Evolutionary conservation across 192 early-diverging fungal genomes (phyloP).

Genomic region (Haplosporangium gracile): DNA sequence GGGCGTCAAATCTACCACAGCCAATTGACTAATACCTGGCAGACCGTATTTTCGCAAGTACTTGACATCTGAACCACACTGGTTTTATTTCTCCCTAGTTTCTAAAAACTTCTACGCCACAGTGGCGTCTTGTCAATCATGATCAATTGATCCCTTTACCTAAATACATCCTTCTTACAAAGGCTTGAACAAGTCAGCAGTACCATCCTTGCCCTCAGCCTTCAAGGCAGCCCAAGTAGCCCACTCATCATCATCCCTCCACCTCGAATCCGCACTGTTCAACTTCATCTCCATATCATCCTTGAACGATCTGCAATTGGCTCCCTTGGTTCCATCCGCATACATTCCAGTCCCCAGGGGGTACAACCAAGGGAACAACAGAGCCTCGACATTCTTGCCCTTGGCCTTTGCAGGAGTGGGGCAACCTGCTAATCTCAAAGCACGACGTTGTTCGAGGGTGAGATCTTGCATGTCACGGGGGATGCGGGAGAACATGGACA

Average conservation of each 20-base stretch:
- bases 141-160: background rate
- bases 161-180: background rate
- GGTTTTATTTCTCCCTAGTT: background rate
- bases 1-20: too few relatives aligned
- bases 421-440: slow-evolving; percentile 27
- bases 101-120: too few relatives aligned
- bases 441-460: slow-evolving; percentile 30
- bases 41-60: too few relatives aligned
- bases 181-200: slow-evolving; percentile 38
- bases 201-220: slow-evolving; percentile 48
- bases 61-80: background rate
- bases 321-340: slow-evolving; percentile 40
- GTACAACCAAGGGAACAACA: slow-evolving; percentile 49
- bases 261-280: slow-evolving; percentile 46
- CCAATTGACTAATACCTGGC: too few relatives aligned
- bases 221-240: slow-evolving; percentile 42
- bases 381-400: slow-evolving; percentile 42
- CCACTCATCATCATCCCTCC: slow-evolving; percentile 54
- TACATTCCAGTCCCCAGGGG: slow-evolving; percentile 41
- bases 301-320: slow-evolving; percentile 39
- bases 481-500: slow-evolving; percentile 50
- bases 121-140: too few relatives aligned
- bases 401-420: slow-evolving; percentile 50
- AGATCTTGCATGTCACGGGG: slow-evolving; percentile 40
- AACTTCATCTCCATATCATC: slow-evolving; percentile 55